phyloP scores from a whole-genome alignment of 352 stramenopile species.

The Phytophthora crassamura region DNA sequence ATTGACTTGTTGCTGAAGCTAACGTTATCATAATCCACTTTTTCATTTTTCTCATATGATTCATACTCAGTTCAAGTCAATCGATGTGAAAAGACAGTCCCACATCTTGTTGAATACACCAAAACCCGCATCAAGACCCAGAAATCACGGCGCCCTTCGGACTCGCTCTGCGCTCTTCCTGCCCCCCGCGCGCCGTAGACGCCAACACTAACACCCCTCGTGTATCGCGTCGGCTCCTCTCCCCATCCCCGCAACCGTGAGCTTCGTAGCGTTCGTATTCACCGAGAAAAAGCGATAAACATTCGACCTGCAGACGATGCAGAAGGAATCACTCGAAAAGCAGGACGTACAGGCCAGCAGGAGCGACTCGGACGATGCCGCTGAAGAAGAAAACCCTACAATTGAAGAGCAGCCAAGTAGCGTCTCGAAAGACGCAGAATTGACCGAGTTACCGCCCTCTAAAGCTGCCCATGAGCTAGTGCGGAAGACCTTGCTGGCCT shows the following conservation, averaged over 20 bases:
- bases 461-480: slow-evolving; percentile 43
- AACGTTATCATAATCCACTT: no score
- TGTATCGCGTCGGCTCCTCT: not conserved
- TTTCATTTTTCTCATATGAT: slow-evolving; percentile 5
- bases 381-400: not conserved
- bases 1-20: no score
- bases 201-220: not conserved
- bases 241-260: slow-evolving; percentile 4
- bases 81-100: slow-evolving; percentile 11
- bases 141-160: slow-evolving; percentile 21
- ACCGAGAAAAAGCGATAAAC: slow-evolving; percentile 20
- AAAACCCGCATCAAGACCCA: no score
- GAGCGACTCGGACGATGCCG: not conserved
- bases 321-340: slow-evolving; percentile 8
- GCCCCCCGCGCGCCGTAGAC: not conserved
- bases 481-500: slow-evolving; percentile 46
- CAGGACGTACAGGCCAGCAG: not conserved
- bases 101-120: slow-evolving; percentile 11
- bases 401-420: not conserved
- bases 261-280: slow-evolving; percentile 11
- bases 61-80: slow-evolving; percentile 21
- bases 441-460: slow-evolving; percentile 25
- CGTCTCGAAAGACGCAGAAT: not conserved
- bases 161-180: not conserved
- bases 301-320: slow-evolving; percentile 1